Percentiles rank a stretch among this genome's conserved stretches.
Evolutionary conservation across 179 eudicot species (phyloP).

Genomic region (Silene coronaria): DNA sequence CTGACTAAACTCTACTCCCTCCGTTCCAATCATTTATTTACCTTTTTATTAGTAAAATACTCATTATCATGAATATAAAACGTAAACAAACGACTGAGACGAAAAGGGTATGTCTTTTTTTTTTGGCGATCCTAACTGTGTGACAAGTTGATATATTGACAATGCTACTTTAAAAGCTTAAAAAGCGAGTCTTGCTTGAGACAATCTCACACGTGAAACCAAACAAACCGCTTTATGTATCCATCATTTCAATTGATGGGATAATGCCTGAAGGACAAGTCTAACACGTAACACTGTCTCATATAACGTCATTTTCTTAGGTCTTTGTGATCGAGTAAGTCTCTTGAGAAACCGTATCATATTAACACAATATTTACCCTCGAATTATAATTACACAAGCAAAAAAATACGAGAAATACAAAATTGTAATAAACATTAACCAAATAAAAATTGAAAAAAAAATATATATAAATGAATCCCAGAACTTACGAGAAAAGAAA

Average conservation of each 20-base stretch:
- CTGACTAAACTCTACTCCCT: too few species aligned
- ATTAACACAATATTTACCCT: not conserved
- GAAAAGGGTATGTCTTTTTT: too few species aligned
- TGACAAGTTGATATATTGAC: not conserved
- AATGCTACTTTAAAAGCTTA: not conserved
- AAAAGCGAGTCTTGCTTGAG: not conserved
- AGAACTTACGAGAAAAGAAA: conserved; percentile 4
- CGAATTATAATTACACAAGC: not conserved
- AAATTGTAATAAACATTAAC: not conserved
- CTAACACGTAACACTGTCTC: not conserved
- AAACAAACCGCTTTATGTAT: not conserved
- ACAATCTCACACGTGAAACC: not conserved
- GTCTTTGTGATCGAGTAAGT: too few species aligned
- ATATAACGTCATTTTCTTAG: not conserved
- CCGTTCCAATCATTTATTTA: too few species aligned
- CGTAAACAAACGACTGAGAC: too few species aligned
- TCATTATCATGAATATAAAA: too few species aligned
- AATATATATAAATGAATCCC: not conserved
- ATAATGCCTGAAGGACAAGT: not conserved
- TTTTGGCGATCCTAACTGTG: not conserved
- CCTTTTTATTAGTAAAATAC: too few species aligned
- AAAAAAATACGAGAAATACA: not conserved
- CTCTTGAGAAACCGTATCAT: too few species aligned
- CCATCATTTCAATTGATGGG: too few species aligned
- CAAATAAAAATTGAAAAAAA: not conserved